These are phyloP conservation scores for Rhododendron williamsianum DNA, from an alignment of 148 eudicot genomes.

Conservation along the genomic window DNA sequence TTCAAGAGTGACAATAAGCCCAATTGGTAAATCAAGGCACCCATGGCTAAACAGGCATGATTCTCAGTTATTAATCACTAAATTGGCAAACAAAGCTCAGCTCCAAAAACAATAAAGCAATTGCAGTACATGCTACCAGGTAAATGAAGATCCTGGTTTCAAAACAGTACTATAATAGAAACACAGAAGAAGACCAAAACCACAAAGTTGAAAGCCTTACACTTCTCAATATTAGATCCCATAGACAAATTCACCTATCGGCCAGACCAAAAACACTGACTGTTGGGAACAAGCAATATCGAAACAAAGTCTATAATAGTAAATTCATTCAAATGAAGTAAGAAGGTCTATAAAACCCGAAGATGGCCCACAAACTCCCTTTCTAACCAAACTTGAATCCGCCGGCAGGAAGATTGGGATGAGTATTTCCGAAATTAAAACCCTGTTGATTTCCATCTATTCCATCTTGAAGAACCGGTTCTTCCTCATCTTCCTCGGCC, in stretches of 20 bases:
- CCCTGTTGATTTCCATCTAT: conserved; percentile 13
- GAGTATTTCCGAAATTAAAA: conserved; percentile 19
- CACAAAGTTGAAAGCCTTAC: background rate
- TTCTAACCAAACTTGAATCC: conserved; percentile 24
- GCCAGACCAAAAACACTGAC: conserved; percentile 24
- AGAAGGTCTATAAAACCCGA: background rate
- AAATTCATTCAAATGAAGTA: conserved; percentile 4
- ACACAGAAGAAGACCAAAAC: background rate
- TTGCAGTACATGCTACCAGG: background rate
- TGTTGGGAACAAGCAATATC: background rate
- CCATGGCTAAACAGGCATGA: background rate
- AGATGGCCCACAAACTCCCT: background rate
- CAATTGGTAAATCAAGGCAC: background rate
- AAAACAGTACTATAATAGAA: background rate
- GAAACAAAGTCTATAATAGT: background rate
- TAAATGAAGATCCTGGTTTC: background rate
- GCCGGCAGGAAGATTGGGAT: conserved; percentile 16
- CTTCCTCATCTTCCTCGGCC: conserved; percentile 25
- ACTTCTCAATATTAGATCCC: background rate
- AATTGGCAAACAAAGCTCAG: background rate
- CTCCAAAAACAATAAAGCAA: background rate
- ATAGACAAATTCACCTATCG: conserved; percentile 8
- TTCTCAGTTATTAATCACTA: background rate
- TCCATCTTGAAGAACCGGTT: background rate
- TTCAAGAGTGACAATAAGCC: background rate